Evolutionary conservation across 2,329 filamentous ascomycete genomes (phyloP), one percentile per base, ranked within the genome.

Genomic region (Hymenoscyphus albidus): DNA sequence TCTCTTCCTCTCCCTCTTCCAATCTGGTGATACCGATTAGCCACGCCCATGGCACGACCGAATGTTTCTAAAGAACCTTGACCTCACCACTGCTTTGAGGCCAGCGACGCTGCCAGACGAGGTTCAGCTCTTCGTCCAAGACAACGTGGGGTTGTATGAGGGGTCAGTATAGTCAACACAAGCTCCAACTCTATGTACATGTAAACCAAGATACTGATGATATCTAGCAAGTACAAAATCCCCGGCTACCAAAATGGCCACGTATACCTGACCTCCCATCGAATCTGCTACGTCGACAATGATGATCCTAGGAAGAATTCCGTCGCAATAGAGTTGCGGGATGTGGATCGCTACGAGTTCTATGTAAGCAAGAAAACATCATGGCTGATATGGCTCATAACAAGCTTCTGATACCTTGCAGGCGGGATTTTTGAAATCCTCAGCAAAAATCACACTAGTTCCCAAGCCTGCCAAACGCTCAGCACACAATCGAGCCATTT

Each of bases 41-140:
- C 51, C 62, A 51, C 58, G 62, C 69, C 65, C 61, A 73, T 72
- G 72, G 80, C 79, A 76, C 82, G 85, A 81, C 90, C 92, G 91
- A 83, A 98, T 98, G 94, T 97, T 96, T 86, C 84, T 97, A 83
- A 94, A 96, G 84, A 88, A 90, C 73, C 85, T 98, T 77, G 94
- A 99, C 80, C 86, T 99, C 74, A 99, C 95, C 65, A 97, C 94
- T 80, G 95, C 95, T 76, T 86, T 97, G 76, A 91, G 95, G 83
- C 95, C 95, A 73, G 90, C 89, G 67, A 90, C 97, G 76, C 85
- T 96, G 70, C 90, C 92, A 74, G 95, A 97, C 82, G 95, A 99
- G 84, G 90, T 92, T 71, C 83, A 98, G 62, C 85, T 99, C 66
- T 98, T 97, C 80, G 94, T 99, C 65, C 94, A 98, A 81, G 93